phyloP scores from a whole-genome alignment of 306 rosid genomes.

The Benincasa hispida region DNA sequence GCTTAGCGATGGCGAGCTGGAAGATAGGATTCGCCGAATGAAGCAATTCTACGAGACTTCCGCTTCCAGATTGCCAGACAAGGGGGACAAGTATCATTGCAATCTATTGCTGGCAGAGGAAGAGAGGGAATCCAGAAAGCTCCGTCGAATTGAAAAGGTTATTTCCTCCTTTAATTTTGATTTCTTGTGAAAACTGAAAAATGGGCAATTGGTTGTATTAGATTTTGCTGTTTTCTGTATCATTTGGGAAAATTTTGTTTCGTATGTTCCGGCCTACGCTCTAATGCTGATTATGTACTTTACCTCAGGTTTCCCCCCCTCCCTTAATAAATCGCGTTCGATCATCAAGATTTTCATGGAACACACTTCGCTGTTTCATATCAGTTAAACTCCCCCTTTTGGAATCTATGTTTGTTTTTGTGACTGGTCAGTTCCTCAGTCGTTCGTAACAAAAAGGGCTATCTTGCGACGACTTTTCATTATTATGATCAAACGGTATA shows the following conservation, averaged over 20 bases:
- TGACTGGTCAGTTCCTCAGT: not conserved
- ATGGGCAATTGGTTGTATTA: not conserved
- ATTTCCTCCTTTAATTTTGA: not conserved
- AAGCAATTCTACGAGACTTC: not conserved
- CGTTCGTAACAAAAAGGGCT: not conserved
- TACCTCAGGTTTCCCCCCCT: not conserved
- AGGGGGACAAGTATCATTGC: slow-evolving; percentile 35
- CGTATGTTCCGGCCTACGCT: not conserved
- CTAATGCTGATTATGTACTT: not conserved
- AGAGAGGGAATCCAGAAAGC: slow-evolving; percentile 31
- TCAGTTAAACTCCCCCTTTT: not conserved
- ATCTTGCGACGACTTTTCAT: not conserved
- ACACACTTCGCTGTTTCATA: not conserved
- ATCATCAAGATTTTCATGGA: not conserved
- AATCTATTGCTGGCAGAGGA: slow-evolving; percentile 19
- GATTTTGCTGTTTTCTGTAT: not conserved
- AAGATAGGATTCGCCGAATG: slow-evolving; percentile 18
- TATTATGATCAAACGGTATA: not conserved
- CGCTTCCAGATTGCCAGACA: slow-evolving; percentile 21
- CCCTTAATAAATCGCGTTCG: not conserved
- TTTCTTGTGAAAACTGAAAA: not conserved
- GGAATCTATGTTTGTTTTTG: not conserved
- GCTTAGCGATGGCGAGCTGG: slow-evolving; percentile 22
- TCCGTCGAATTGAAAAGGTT: slow-evolving; percentile 15
- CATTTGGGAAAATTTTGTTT: not conserved